Evolutionary conservation across 2,329 filamentous ascomycete species (phyloP).

Genomic region (Paecilomyces sp.): DNA sequence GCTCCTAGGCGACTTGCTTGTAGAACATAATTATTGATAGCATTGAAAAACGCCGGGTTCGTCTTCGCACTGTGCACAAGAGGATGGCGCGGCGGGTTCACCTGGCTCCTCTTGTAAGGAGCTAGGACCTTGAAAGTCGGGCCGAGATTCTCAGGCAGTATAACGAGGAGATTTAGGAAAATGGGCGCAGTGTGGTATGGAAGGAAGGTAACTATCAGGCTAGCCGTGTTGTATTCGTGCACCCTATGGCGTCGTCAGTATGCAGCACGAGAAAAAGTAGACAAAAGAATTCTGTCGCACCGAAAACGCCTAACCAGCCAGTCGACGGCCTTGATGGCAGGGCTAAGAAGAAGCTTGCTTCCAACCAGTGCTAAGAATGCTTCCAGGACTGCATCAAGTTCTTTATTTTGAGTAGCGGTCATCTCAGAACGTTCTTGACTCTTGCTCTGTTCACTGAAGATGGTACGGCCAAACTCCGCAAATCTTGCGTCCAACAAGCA

Average conservation of each 20-base stretch:
- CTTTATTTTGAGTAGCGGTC: slow-evolving; percentile 71
- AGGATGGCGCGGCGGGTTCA: slow-evolving; percentile 68
- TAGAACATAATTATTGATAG: slow-evolving; percentile 72
- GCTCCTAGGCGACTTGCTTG: slow-evolving; percentile 64
- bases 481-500: slow-evolving; percentile 82
- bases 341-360: slow-evolving; percentile 70
- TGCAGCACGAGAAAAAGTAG: slow-evolving; percentile 4
- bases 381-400: slow-evolving; percentile 70
- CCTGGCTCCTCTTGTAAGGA: slow-evolving; percentile 74
- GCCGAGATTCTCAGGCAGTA: slow-evolving; percentile 68
- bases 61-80: slow-evolving; percentile 78
- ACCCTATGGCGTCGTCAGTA: slow-evolving; percentile 49
- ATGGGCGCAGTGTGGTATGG: slow-evolving; percentile 84
- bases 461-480: slow-evolving; percentile 60
- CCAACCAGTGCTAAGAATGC: slow-evolving; percentile 76
- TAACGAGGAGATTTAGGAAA: slow-evolving; percentile 79
- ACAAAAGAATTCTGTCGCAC: slow-evolving; percentile 41
- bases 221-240: slow-evolving; percentile 81
- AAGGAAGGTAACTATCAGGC: slow-evolving; percentile 75
- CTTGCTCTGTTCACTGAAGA: slow-evolving; percentile 94
- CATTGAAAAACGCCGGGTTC: slow-evolving; percentile 66
- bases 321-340: slow-evolving; percentile 84
- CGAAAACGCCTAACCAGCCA: slow-evolving; percentile 89
- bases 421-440: slow-evolving; percentile 80
- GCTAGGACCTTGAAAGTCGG: slow-evolving; percentile 73